Base-by-base conservation (phyloP, 2,329 filamentous ascomycete genomes). In the Fusarium lateritium region DNA sequence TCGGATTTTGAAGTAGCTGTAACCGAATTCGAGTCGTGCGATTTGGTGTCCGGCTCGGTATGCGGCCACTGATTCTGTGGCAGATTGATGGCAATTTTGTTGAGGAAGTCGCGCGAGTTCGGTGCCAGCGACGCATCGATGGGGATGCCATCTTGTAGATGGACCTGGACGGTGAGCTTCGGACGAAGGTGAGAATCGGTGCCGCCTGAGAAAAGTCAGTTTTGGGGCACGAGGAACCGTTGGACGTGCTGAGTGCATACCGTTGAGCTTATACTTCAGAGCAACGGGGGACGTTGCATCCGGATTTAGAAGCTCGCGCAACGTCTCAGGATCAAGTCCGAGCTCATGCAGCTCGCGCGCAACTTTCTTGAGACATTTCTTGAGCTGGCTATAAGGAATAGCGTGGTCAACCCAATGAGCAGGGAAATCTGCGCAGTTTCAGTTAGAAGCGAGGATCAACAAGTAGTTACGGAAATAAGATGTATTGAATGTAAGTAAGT, bases 301-400 rank as follows among this genome's bases (percentile, higher is more conserved):
- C 31, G 83, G 79, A 56, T 85, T 83, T 56, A 92, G 83, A 28
- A 96, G 84, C 59, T 87, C 86, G 46, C 88, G 85, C 56, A 97
- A 81, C 3, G 91, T 94, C 11, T 90, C 85, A 6, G 88, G 87
- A 68, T 93, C 91, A 31, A 97, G 87, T 9, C 93, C 93, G 15
- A 95, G 81, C 34, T 86, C 84, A 40, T 84, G 81, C 53, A 97
- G 85, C 81, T 97, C 93, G 52, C 83, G 81, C 69, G 91, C 88
- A 50, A 97, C 90, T 76, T 90, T 91, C 76, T 94, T 95, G 76
- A 97, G 91, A 79, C 92, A 93, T 82, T 97, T 97, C 80, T 97
- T 97, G 58, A 97, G 86, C 78, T 94, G 88, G 44, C 91, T 87
- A 78, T 97, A 97, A 4, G 92, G 93, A 65, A 97, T 92, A 49